phyloP scores from a whole-genome alignment of 2,329 filamentous ascomycete genomes.

The Sphaceloma murrayae region DNA sequence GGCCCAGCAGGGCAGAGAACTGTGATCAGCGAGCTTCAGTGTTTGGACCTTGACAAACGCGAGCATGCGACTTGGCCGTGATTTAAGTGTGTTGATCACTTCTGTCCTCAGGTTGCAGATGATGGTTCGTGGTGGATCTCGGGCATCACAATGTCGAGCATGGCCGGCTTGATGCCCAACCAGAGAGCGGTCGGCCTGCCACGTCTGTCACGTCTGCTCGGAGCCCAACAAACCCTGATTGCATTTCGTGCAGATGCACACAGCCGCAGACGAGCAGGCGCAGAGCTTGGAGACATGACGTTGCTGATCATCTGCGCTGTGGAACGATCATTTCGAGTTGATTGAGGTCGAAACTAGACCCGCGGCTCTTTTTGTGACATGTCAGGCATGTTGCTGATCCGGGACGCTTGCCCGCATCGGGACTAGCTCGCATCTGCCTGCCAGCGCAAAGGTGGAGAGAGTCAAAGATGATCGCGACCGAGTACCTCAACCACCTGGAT shows the following conservation, averaged over 20 bases:
- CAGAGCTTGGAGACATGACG: not conserved
- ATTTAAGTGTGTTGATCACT: slow-evolving; percentile 8
- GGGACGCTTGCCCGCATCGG: slow-evolving; percentile 6
- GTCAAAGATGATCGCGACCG: no score
- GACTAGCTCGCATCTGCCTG: not conserved
- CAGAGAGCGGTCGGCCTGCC: slow-evolving; percentile 3
- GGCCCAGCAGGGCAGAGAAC: not conserved
- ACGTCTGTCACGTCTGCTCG: slow-evolving; percentile 10
- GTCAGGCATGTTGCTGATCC: not conserved
- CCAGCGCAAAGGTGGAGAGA: no score
- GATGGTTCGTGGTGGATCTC: slow-evolving; percentile 13
- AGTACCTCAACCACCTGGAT: no score
- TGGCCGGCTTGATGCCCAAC: slow-evolving; percentile 9
- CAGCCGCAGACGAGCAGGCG: not conserved
- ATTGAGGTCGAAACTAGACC: no score
- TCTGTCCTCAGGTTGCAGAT: slow-evolving; percentile 9
- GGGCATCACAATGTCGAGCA: slow-evolving; percentile 6
- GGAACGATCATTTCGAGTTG: not conserved
- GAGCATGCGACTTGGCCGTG: slow-evolving; percentile 1
- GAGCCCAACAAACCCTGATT: not conserved
- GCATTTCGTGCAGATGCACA: not conserved
- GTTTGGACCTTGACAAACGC: slow-evolving; percentile 5
- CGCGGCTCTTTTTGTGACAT: no score
- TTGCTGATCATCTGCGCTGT: not conserved
- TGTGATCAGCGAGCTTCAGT: not conserved